These are phyloP conservation scores for Diaporthe sp. DNA, from an alignment of 2,329 filamentous ascomycete genomes.

Conservation along the genomic window DNA sequence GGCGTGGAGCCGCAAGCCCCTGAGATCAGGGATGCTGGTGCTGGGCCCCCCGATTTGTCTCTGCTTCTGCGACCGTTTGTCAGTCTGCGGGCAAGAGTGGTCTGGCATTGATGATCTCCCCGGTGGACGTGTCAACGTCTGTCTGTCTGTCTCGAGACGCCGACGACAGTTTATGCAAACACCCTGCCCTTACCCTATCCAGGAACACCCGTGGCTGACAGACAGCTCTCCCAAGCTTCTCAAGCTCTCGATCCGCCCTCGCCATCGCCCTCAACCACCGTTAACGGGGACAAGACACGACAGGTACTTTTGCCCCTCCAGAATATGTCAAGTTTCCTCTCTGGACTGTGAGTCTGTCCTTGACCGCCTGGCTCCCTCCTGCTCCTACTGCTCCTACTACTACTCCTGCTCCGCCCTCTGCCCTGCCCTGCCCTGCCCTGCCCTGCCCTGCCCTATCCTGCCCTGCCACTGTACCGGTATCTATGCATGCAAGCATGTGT, in stretches of 20 bases:
- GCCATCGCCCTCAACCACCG: slow-evolving; percentile 12
- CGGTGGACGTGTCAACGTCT: slow-evolving; percentile 32
- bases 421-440: neutral
- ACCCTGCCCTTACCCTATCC: slow-evolving; percentile 10
- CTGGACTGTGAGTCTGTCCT: slow-evolving; percentile 46
- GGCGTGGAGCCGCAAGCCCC: slow-evolving; percentile 28
- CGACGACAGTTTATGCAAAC: slow-evolving; percentile 20
- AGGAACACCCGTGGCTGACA: slow-evolving; percentile 26
- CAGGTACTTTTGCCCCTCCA: slow-evolving; percentile 28
- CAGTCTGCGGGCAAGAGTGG: neutral
- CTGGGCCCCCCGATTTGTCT: neutral
- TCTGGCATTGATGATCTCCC: slow-evolving; percentile 24
- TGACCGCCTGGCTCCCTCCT: slow-evolving; percentile 20
- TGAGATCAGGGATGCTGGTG: slow-evolving; percentile 32
- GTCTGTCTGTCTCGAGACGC: slow-evolving; percentile 28
- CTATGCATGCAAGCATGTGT: neutral
- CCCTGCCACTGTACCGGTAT: neutral
- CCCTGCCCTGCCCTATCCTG: neutral
- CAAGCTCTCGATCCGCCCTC: neutral
- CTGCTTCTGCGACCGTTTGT: slow-evolving; percentile 11
- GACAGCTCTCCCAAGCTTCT: slow-evolving; percentile 18
- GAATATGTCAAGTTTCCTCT: slow-evolving; percentile 48
- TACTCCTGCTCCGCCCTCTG: too few species aligned
- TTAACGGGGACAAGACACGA: slow-evolving; percentile 13
- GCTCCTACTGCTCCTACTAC: too few species aligned